Percentiles rank a stretch among this genome's conserved stretches.
These are phyloP conservation scores for Clarireedia paspali DNA, from an alignment of 2,329 filamentous ascomycete genomes.

Conservation along the genomic window DNA sequence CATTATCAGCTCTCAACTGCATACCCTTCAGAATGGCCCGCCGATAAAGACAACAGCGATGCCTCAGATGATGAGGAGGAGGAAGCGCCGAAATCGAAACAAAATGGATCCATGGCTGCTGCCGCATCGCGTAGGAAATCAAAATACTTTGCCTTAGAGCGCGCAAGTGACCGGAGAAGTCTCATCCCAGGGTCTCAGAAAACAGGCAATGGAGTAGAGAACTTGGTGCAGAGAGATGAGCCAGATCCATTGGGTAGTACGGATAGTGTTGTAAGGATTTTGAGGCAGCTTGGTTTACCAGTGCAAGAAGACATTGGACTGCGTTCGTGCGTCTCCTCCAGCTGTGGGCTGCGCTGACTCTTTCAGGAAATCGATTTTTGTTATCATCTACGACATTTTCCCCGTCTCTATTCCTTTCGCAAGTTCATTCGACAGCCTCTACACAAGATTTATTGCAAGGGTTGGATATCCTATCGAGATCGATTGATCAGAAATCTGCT, in stretches of 20 bases:
- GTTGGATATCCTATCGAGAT: conserved; percentile 76
- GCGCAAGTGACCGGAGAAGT: conserved; percentile 62
- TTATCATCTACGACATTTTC: conserved; percentile 95
- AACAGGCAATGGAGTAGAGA: conserved; percentile 61
- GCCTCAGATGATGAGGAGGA: conserved; percentile 52
- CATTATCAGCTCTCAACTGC: conserved; percentile 80
- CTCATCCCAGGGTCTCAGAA: conserved; percentile 58
- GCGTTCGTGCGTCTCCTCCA: conserved; percentile 44
- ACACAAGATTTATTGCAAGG: conserved; percentile 75
- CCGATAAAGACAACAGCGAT: conserved; percentile 68
- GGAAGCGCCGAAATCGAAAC: conserved; percentile 18
- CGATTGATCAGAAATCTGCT: conserved; percentile 96
- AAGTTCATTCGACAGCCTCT: conserved; percentile 80
- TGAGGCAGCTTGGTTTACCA: conserved; percentile 69
- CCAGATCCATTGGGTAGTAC: conserved; percentile 83
- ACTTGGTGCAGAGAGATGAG: conserved; percentile 82
- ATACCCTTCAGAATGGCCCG: conserved; percentile 79
- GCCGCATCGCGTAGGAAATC: conserved; percentile 56
- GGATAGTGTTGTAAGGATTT: conserved; percentile 74
- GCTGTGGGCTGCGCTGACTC: conserved; percentile 14
- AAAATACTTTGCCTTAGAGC: conserved; percentile 77
- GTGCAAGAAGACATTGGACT: conserved; percentile 77
- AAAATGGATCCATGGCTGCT: conserved; percentile 9
- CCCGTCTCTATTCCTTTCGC: conserved; percentile 82
- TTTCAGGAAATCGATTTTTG: conserved; percentile 77